Percentiles rank a stretch among this genome's conserved stretches.
Evolutionary conservation across 1,139 yeast species (phyloP).

Genomic region (Magnusiomyces tetraspermus): DNA sequence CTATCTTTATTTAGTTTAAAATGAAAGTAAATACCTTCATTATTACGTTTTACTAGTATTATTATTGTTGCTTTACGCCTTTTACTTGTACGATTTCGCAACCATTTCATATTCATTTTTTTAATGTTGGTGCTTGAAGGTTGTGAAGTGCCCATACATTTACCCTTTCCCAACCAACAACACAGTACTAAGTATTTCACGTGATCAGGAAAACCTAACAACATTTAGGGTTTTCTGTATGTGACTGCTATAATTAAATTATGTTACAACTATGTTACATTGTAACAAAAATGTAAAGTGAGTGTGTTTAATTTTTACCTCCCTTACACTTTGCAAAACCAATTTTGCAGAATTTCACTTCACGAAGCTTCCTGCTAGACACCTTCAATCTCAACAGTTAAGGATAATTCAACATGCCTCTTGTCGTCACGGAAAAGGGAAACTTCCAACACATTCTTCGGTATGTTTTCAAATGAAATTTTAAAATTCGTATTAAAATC

Average conservation of each 20-base stretch:
- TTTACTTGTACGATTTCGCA: too few species aligned
- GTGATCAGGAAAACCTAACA: not conserved
- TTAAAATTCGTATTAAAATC: not conserved
- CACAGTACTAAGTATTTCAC: too few species aligned
- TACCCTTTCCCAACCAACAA: not conserved
- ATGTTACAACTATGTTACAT: not conserved
- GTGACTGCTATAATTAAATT: not conserved
- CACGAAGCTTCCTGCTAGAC: not conserved
- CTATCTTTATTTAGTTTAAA: too few species aligned
- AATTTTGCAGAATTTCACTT: not conserved
- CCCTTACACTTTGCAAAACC: not conserved
- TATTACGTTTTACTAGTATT: not conserved
- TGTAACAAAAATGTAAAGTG: not conserved
- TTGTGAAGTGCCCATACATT: too few species aligned
- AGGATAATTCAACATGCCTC: conserved; percentile 54
- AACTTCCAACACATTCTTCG: conserved; percentile 99
- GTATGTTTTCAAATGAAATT: conserved; percentile 44
- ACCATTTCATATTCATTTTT: too few species aligned
- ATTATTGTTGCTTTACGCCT: too few species aligned
- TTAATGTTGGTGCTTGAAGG: too few species aligned
- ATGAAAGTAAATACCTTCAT: conserved; percentile 8
- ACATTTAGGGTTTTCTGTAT: not conserved
- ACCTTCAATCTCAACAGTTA: not conserved
- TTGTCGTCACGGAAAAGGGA: conserved; percentile 98
- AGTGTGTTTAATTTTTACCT: not conserved